Evolutionary conservation across 148 eudicot species (phyloP).

Genomic region (Rhododendron simsii): DNA sequence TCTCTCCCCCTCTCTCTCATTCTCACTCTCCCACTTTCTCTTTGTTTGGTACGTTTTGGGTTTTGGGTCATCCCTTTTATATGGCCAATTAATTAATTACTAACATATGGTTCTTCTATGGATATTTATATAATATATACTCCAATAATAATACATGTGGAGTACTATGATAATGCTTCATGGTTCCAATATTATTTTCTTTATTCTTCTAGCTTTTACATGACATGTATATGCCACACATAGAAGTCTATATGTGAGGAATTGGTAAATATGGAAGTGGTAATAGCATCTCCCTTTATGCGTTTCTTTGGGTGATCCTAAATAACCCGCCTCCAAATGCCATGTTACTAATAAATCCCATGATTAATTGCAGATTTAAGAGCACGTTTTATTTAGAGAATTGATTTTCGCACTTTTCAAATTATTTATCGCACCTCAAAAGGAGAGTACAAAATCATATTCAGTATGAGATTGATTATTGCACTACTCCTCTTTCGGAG

Average conservation of each 20-base stretch:
- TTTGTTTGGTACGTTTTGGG: conserved; percentile 26
- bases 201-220: neutral
- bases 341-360: neutral
- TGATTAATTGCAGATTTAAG: neutral
- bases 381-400: no score
- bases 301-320: neutral
- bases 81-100: neutral
- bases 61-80: conserved; percentile 14
- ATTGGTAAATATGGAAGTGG: neutral
- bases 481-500: no score
- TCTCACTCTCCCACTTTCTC: neutral
- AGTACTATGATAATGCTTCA: neutral
- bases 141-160: neutral
- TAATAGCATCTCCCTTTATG: neutral
- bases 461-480: no score
- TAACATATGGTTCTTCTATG: neutral
- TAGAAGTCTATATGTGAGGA: neutral
- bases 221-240: neutral
- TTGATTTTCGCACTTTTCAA: no score
- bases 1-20: neutral
- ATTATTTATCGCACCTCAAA: no score
- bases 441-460: no score
- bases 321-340: neutral
- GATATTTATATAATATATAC: neutral
- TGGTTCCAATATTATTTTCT: neutral